A percentile compares a stretch with the other conserved stretches of the same genome.
phyloP scores from a whole-genome alignment of 768 basidiomycete genomes.

The Pleurotus djamor region DNA sequence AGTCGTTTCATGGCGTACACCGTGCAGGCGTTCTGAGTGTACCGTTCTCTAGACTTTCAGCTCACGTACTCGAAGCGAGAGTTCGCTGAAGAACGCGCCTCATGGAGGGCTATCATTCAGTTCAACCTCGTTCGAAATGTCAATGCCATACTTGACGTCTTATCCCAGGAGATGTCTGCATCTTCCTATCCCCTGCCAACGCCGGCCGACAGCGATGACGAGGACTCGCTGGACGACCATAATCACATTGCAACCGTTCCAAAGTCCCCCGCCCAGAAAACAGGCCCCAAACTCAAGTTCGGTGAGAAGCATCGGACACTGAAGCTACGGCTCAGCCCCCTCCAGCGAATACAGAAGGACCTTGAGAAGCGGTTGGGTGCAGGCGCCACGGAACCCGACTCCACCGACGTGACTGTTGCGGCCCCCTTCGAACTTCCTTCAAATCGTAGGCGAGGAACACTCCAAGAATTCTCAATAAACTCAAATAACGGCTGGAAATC shows the following conservation, averaged over 20 bases:
- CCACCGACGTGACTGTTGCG: slow-evolving; percentile 33
- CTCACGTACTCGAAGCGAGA: slow-evolving; percentile 67
- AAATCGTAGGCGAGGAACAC: slow-evolving; percentile 18
- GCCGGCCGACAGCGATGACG: slow-evolving; percentile 28
- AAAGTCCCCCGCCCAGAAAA: slow-evolving; percentile 30
- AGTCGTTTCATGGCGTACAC: slow-evolving; percentile 11
- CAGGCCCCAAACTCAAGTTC: slow-evolving; percentile 36
- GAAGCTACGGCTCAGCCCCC: slow-evolving; percentile 54
- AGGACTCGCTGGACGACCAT: slow-evolving; percentile 31
- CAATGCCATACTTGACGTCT: slow-evolving; percentile 56
- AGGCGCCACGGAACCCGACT: slow-evolving; percentile 49
- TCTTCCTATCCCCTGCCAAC: slow-evolving; percentile 18
- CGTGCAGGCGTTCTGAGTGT: slow-evolving; percentile 9
- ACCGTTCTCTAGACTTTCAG: slow-evolving; percentile 56
- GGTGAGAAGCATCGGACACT: slow-evolving; percentile 62
- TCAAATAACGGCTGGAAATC: slow-evolving; percentile 68
- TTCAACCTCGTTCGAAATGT: slow-evolving; percentile 80
- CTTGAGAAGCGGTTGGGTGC: slow-evolving; percentile 62
- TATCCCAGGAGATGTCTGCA: slow-evolving; percentile 55
- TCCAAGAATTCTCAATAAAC: slow-evolving; percentile 56
- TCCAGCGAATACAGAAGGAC: slow-evolving; percentile 55
- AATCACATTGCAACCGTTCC: slow-evolving; percentile 31
- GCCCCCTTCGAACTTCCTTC: slow-evolving; percentile 34
- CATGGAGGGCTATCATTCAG: slow-evolving; percentile 76
- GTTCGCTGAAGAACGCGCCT: slow-evolving; percentile 65